Percentiles rank a stretch among this genome's conserved stretches.
phyloP scores from a whole-genome alignment of 2,329 filamentous ascomycete genomes.

The Sphaerostilbella broomeana region DNA sequence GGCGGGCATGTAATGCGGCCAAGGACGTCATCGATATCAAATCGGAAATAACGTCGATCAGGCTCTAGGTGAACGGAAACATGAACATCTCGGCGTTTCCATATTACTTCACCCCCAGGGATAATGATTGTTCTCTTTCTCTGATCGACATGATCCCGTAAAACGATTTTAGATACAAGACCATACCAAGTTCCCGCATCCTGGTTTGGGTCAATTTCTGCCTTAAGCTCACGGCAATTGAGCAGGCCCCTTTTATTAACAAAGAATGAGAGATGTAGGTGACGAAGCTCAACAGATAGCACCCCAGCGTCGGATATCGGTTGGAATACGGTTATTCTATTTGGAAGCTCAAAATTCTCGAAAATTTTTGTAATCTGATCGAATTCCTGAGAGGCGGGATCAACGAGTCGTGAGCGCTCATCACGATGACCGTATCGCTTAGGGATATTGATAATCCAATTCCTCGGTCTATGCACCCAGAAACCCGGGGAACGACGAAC shows the following conservation, averaged over 20 bases:
- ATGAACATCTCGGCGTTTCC: slow-evolving; percentile 32
- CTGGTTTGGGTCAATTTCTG: slow-evolving; percentile 51
- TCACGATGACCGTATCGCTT: slow-evolving; percentile 16
- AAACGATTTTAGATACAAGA: slow-evolving; percentile 50
- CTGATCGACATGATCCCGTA: slow-evolving; percentile 37
- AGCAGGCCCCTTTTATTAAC: slow-evolving; percentile 34
- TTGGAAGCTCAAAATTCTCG: slow-evolving; percentile 2
- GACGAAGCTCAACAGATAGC: slow-evolving; percentile 9
- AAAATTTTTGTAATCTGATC: slow-evolving; percentile 1
- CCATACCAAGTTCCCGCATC: slow-evolving; percentile 56
- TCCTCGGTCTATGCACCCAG: slow-evolving; percentile 21
- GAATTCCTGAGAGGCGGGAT: slow-evolving; percentile 2
- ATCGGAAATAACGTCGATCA: slow-evolving; percentile 24
- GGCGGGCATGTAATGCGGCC: slow-evolving; percentile 50
- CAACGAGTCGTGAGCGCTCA: slow-evolving; percentile 13
- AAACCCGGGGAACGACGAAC: slow-evolving; percentile 38
- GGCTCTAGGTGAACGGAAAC: slow-evolving; percentile 22
- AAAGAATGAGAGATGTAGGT: slow-evolving; percentile 8
- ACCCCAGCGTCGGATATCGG: neutral
- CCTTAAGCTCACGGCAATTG: slow-evolving; percentile 40
- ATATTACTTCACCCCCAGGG: slow-evolving; percentile 36
- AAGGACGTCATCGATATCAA: slow-evolving; percentile 47
- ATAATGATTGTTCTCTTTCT: slow-evolving; percentile 46
- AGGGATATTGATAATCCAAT: slow-evolving; percentile 31
- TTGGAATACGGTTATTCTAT: slow-evolving; percentile 10